Evolutionary conservation across 2,329 filamentous ascomycete genomes (phyloP).

Genomic region (Alternaria metachromatica): DNA sequence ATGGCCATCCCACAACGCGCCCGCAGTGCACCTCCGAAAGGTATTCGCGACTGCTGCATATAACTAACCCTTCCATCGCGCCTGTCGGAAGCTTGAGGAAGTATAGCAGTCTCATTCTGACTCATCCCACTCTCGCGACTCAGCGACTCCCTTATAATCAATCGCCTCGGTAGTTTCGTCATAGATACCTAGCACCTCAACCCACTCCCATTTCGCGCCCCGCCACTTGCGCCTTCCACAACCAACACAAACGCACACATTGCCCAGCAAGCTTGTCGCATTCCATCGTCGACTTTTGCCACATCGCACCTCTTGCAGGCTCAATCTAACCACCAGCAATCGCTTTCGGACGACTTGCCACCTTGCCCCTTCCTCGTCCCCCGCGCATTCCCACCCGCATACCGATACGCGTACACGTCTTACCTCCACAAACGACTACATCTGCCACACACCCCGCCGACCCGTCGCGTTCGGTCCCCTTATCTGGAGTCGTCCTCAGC

Average conservation of each 20-base stretch:
- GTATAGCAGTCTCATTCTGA: constrained; percentile 24
- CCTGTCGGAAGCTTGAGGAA: constrained; percentile 14
- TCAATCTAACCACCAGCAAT: background rate
- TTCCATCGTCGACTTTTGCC: background rate
- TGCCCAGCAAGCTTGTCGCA: constrained; percentile 6
- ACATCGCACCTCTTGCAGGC: background rate
- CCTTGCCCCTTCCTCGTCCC: constrained; percentile 9
- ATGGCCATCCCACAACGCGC: constrained; percentile 29
- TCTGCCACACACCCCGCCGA: constrained; percentile 31
- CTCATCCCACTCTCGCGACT: constrained; percentile 9
- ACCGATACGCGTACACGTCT: background rate
- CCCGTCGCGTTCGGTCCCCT: constrained; percentile 29
- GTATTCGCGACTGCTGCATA: constrained; percentile 11
- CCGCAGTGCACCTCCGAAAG: constrained; percentile 15
- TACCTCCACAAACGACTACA: background rate
- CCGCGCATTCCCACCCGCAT: background rate
- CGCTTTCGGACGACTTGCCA: constrained; percentile 18
- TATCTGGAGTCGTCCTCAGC: constrained; percentile 52
- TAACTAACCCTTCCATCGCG: constrained; percentile 17
- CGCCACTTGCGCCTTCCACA: constrained; percentile 12
- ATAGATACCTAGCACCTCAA: constrained; percentile 29
- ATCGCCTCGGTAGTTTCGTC: constrained; percentile 43
- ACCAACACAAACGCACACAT: background rate
- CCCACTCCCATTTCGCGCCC: constrained; percentile 22
- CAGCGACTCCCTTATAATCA: constrained; percentile 20